Base-by-base conservation (phyloP, 2,329 filamentous ascomycete genomes). In the Myrmaecium sp. region DNA sequence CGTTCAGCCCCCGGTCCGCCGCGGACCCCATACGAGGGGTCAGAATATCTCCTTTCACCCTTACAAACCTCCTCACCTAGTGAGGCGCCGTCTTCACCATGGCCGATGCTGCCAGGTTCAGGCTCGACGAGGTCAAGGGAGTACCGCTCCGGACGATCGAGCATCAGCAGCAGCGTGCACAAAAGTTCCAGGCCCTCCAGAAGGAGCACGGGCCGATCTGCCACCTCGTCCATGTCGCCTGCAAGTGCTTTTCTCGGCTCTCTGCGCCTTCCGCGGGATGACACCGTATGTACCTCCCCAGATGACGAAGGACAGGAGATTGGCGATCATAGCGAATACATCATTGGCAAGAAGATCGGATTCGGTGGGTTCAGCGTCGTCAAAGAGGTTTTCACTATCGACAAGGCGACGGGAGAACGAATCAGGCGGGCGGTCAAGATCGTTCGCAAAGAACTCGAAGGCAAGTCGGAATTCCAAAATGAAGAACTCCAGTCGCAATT, bases 231-330 rank as follows among this genome's bases (percentile, higher is more conserved):
- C 29, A 66, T 64, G 42, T 71, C 67, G 5, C 66, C 66, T 1
- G 67, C 67, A 8, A 64, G 62, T 23, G 60, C 59, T 11, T 72
- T 68, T 35, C 50, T 72, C 14, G 30, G 43, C 32, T 28, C 58
- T 41, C 28, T 55, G 51, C 30, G 43, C 43, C 39, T 52, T 42
- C 27, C 51, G 41, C n/a, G n/a, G n/a, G n/a, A n/a, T n/a, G n/a
- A n/a, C n/a, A n/a, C n/a, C n/a, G n/a, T n/a, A n/a, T n/a, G n/a
- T n/a, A 35, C 51, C 4, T 58, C 70, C 32, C 69, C 69, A 8
- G 72, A 77, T 40, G 68, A 73, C 25, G 71, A 76, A 51, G 72
- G 72, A 3, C 70, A 76, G 42, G 64, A 71, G 32, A 66, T 77
- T 24, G 71, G 69, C 21, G 61, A 58, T 24, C 40, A 57, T 21